Conservation (phyloP, 495 filamentous ascomycete genomes). For the Xylaria palmicola region DNA sequence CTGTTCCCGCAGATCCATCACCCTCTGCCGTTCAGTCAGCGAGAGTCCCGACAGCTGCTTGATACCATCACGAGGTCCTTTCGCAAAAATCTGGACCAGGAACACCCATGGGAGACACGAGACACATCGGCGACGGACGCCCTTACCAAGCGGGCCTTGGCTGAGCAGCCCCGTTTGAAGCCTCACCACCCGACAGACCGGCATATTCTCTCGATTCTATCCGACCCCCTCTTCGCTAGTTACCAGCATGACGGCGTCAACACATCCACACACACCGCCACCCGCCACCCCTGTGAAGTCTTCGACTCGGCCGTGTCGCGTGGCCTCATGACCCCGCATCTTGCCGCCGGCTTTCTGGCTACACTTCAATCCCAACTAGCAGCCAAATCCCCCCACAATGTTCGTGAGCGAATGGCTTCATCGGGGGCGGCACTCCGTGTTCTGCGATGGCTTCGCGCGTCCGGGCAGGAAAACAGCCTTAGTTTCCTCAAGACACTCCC, state of each 20-base stretch:
- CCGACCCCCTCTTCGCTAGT: constrained; percentile 61
- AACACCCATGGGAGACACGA: constrained; percentile 50
- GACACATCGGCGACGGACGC: constrained; percentile 18
- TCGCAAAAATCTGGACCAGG: constrained; percentile 65
- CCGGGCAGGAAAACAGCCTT: constrained; percentile 39
- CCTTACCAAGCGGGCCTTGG: constrained; percentile 22
- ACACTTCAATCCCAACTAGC: constrained; percentile 31
- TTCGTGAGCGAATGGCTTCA: constrained; percentile 31
- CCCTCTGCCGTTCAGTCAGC: constrained; percentile 62
- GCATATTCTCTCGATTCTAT: constrained; percentile 65
- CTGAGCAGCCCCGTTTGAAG: constrained; percentile 11
- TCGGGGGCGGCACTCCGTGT: constrained; percentile 45
- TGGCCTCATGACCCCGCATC: constrained; percentile 45
- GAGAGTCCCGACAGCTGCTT: constrained; percentile 67
- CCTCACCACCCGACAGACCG: constrained; percentile 41
- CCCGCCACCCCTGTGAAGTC: constrained; percentile 29
- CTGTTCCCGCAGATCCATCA: constrained; percentile 64
- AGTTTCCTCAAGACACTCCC: constrained; percentile 31
- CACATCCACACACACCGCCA: background rate
- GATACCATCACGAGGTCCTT: constrained; percentile 73
- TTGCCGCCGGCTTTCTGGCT: constrained; percentile 41
- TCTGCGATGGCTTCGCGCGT: constrained; percentile 52
- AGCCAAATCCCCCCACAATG: constrained; percentile 23
- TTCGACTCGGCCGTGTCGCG: constrained; percentile 39
- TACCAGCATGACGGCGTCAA: background rate